Percentiles rank a stretch among this genome's conserved stretches.
phyloP scores from a whole-genome alignment of 257 asterid genomes.

The Solanum microdontum region DNA sequence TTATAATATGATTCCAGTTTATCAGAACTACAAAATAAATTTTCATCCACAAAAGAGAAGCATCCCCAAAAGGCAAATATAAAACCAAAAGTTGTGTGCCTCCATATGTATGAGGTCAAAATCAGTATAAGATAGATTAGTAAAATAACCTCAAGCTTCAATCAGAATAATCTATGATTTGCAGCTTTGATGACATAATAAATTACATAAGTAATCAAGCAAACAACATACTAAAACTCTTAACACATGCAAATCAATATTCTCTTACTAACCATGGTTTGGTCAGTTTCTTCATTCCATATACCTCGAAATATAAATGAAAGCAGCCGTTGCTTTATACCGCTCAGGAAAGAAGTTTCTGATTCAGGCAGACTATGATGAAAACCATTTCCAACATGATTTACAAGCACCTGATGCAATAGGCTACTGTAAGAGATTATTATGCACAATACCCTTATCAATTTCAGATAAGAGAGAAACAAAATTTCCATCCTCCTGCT shows the following conservation, averaged over 20 bases:
- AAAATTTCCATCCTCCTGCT: neutral
- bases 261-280: conserved; percentile 42
- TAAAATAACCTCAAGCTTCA: neutral
- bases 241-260: neutral
- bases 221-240: neutral
- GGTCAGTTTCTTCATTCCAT: conserved; percentile 92
- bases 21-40: neutral
- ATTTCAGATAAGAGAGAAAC: neutral
- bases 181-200: neutral
- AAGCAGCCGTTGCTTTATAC: conserved; percentile 88
- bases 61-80: neutral
- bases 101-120: neutral
- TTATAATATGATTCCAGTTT: neutral
- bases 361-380: conserved; percentile 24
- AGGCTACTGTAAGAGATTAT: conserved; percentile 32
- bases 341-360: conserved; percentile 59
- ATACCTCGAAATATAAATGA: conserved; percentile 83
- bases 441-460: conserved; percentile 2
- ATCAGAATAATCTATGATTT: neutral
- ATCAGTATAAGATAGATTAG: neutral
- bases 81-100: neutral
- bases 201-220: neutral
- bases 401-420: conserved; percentile 18
- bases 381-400: conserved; percentile 32
- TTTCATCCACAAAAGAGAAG: neutral